Evolutionary conservation across 2,329 filamentous ascomycete species (phyloP), one percentile per base, ranked within the genome.

Genomic region (Davidsoniella neocaledoniae): DNA sequence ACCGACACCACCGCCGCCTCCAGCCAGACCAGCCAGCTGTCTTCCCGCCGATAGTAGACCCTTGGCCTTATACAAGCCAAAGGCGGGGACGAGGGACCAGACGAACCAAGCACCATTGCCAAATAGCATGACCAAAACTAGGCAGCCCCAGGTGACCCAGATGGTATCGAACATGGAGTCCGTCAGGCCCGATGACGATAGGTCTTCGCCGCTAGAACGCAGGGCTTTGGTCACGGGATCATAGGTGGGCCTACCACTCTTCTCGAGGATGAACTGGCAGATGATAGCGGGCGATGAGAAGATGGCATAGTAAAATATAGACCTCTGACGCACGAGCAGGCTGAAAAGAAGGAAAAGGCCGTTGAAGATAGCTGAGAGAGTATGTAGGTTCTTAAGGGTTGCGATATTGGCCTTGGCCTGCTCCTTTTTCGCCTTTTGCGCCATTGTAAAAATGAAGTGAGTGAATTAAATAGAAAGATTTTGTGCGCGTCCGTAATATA

Each of bases 161-260:
- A 94, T 70, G 46, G 94, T 77, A 66, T 98, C 91, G 74, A 94
- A 98, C 83, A 96, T 86, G 70, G 93, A 96, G 67, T 95, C 91
- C 9, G 90, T 96, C 69, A 98, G 68, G 4, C 91, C 91, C 33
- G 81, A 75, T 8, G 86, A 85, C 48, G 83, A 79, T 47, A 98
- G 76, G 63, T 98, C 91, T 62, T 96, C 88, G 41, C 91, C 90
- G 0, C 85, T 71, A 29, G 74, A 77, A 62, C 77, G 79, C 54
- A 96, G 70, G n/a, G 80, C 72, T 12, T 71, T 73, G 44, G 77
- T 79, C 23, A 68, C 66, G 19, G 78, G 62, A 56, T 79, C 76
- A 61, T 81, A 84, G 54, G 71, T 79, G 21, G 91, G 91, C 8
- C 90, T 83, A 10, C 85, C 86, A 6, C 87, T 78, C 43, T 75